Percentiles rank a stretch among this genome's conserved stretches.
These are phyloP conservation scores for Oidiodendron maius DNA, from an alignment of 495 filamentous ascomycete species.

Conservation along the genomic window DNA sequence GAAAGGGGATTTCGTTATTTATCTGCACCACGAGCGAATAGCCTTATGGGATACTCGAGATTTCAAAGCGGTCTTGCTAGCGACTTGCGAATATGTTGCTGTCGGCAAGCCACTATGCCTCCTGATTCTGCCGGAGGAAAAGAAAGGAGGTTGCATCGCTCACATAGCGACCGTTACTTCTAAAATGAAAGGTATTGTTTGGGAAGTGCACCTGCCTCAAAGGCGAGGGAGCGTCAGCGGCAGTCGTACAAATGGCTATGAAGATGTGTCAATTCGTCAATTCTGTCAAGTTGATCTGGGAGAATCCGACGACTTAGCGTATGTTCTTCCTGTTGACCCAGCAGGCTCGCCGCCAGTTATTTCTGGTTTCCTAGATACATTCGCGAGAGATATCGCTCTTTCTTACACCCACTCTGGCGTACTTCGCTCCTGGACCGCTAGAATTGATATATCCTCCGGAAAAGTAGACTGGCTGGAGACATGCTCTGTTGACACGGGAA, in stretches of 20 bases:
- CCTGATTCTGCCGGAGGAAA: slow-evolving; percentile 63
- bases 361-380: slow-evolving; percentile 81
- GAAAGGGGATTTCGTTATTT: slow-evolving; percentile 71
- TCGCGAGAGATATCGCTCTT: slow-evolving; percentile 81
- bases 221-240: slow-evolving; percentile 12
- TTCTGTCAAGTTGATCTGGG: slow-evolving; percentile 71
- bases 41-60: slow-evolving; percentile 74
- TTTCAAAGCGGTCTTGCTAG: slow-evolving; percentile 48
- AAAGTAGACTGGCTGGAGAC: slow-evolving; percentile 80
- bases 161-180: slow-evolving; percentile 82
- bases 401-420: slow-evolving; percentile 75
- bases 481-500: slow-evolving; percentile 74
- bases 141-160: slow-evolving; percentile 42
- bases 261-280: slow-evolving; percentile 45
- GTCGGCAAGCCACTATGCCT: slow-evolving; percentile 77
- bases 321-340: slow-evolving; percentile 85
- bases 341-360: slow-evolving; percentile 66
- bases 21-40: slow-evolving; percentile 70
- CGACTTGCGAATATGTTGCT: slow-evolving; percentile 51
- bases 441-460: slow-evolving; percentile 49
- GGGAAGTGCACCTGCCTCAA: slow-evolving; percentile 62
- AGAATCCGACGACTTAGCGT: slow-evolving; percentile 66
- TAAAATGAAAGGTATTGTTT: slow-evolving; percentile 77
- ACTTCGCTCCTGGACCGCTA: slow-evolving; percentile 81
- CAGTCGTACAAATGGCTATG: slow-evolving; percentile 27